These are phyloP conservation scores for Isabelozyma rhagii DNA, from an alignment of 805 yeast species.

Conservation along the genomic window DNA sequence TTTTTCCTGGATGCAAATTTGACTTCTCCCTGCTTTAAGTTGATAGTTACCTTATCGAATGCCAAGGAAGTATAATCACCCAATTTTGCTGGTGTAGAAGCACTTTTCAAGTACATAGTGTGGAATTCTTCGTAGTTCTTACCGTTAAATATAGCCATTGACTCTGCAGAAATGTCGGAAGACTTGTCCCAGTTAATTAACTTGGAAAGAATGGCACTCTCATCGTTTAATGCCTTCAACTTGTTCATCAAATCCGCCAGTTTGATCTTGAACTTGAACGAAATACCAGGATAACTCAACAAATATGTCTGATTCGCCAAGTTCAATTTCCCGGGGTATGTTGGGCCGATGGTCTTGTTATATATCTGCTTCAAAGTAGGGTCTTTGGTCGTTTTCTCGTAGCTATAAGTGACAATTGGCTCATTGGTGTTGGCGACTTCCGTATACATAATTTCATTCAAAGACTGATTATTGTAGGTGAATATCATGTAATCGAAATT, in stretches of 20 bases:
- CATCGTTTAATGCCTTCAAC: slow-evolving; percentile 8
- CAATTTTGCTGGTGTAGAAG: not conserved
- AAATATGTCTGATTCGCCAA: slow-evolving; percentile 28
- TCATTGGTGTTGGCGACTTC: slow-evolving; percentile 1
- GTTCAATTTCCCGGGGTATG: slow-evolving; percentile 50
- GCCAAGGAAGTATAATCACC: not conserved
- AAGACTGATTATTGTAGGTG: slow-evolving; percentile 27
- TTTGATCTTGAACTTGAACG: slow-evolving; percentile 43
- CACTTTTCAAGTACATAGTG: not conserved
- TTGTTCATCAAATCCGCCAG: slow-evolving; percentile 13
- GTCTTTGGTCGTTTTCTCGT: slow-evolving; percentile 5
- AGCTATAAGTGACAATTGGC: not conserved
- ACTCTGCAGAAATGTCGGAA: slow-evolving; percentile 31
- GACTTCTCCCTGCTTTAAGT: slow-evolving; percentile 17
- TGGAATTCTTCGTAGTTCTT: slow-evolving; percentile 28
- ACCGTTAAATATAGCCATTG: slow-evolving; percentile 40
- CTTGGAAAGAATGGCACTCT: slow-evolving; percentile 21
- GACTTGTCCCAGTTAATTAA: slow-evolving; percentile 30
- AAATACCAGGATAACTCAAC: slow-evolving; percentile 55
- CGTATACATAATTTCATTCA: slow-evolving; percentile 21
- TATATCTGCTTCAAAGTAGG: slow-evolving; percentile 44
- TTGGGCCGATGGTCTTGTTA: slow-evolving; percentile 59
- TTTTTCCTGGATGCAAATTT: slow-evolving; percentile 14
- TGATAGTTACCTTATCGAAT: slow-evolving; percentile 11
- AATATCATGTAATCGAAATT: slow-evolving; percentile 18